Base-by-base conservation (phyloP, 1,139 yeast genomes). In the Pichia sp. region DNA sequence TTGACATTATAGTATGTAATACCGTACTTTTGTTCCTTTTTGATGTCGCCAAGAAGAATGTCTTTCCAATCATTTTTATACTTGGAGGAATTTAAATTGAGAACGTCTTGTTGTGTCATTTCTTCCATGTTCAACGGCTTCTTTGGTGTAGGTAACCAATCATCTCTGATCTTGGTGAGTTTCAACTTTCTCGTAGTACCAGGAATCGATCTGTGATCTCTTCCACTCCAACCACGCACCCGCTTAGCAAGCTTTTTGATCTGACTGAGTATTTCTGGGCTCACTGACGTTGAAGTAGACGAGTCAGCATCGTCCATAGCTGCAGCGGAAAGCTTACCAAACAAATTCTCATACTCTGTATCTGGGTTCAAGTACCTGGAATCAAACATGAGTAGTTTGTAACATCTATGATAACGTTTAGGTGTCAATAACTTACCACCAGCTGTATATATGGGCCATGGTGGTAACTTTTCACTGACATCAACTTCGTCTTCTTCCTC, bases 201-300 rank as follows among this genome's bases (percentile, higher is more conserved):
- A 0, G 94, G 88, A 6, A 83, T 73, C 11, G 76, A 64, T 34
- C 81, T 60, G 40, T 79, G 74, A 52, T 84, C 94, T 46, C 75
- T 73, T 0, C 94, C 94, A 33, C 87, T 80, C 93, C 94, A 85
- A 16, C 86, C 86, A 47, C 84, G 67, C 1, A 83, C 75, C 20
- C 79, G 59, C 40, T 76, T 67, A 10, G 81, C 76, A 45, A 81
- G 46, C 42, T 71, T 67, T 48, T 75, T 78, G 46, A 78, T 74
- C 49, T 77, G 85, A 35, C 68, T 73, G 39, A 81, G 59, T 11
- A 76, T 69, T 45, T 80, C 87, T 1, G 87, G 87, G 0, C 82
- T 67, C 2, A 74, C 68, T 22, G 80, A 74, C 22, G 71, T 53
- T 2, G 79, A 65, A 1, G 78, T 63, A 5, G 78, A 65, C 7